phyloP scores from a whole-genome alignment of 1,284 basidiomycete species.

The Heliocybe sulcata region DNA sequence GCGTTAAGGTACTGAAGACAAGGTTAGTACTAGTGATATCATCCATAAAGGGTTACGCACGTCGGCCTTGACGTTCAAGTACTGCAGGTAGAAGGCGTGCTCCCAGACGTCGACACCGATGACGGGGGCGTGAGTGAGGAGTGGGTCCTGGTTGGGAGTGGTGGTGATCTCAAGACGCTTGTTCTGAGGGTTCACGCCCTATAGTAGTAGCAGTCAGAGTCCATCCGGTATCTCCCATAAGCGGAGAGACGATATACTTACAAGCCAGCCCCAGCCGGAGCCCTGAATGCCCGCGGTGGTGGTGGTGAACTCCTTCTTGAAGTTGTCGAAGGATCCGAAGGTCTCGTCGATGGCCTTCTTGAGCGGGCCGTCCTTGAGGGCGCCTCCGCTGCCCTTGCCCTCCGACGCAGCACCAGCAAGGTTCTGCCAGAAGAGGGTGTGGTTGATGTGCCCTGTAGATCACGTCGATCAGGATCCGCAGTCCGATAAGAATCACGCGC shows the following conservation, averaged over 20 bases:
- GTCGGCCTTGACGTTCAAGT: conserved; percentile 68
- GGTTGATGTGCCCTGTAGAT: conserved; percentile 74
- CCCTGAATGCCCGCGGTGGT: conserved; percentile 81
- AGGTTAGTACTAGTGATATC: not conserved
- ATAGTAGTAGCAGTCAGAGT: not conserved
- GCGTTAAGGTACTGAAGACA: conserved; percentile 61
- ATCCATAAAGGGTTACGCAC: conserved; percentile 30
- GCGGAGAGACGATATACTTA: conserved; percentile 32
- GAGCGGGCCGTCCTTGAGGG: conserved; percentile 66
- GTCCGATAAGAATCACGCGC: too few species aligned
- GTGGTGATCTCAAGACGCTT: conserved; percentile 71
- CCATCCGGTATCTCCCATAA: too few species aligned
- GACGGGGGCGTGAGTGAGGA: conserved; percentile 68
- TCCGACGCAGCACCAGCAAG: conserved; percentile 60
- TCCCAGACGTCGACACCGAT: conserved; percentile 91
- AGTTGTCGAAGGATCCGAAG: conserved; percentile 77
- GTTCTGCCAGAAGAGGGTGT: conserved; percentile 98
- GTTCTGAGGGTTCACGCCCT: conserved; percentile 59
- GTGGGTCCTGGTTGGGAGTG: conserved; percentile 88
- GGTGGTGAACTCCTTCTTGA: conserved; percentile 80
- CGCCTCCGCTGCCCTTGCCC: conserved; percentile 51
- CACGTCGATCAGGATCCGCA: not conserved
- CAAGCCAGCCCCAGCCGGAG: conserved; percentile 92
- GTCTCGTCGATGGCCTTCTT: conserved; percentile 78
- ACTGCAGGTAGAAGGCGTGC: conserved; percentile 76